These are phyloP conservation scores for Pisolithus microcarpus DNA, from an alignment of 768 basidiomycete species.

Conservation along the genomic window DNA sequence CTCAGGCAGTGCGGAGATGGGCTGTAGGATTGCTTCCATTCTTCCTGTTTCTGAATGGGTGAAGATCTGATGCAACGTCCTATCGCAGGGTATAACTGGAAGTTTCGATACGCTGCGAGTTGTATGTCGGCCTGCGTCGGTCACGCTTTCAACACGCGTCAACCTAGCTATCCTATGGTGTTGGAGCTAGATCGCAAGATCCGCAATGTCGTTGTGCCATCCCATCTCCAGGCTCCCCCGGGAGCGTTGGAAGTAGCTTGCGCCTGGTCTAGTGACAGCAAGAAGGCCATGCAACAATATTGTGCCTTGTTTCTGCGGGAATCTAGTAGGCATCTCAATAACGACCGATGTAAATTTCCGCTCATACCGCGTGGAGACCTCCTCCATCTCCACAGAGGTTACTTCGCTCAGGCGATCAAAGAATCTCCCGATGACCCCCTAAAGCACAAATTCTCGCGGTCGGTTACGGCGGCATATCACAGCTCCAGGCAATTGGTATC, in stretches of 20 bases:
- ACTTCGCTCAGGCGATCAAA: slow-evolving; percentile 60
- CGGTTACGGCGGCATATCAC: slow-evolving; percentile 65
- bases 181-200: slow-evolving; percentile 54
- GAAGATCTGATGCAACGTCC: slow-evolving; percentile 11
- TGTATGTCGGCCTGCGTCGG: slow-evolving; percentile 39
- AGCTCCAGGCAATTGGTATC: slow-evolving; percentile 60
- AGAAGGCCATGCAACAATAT: slow-evolving; percentile 32
- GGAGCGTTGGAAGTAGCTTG: slow-evolving; percentile 12
- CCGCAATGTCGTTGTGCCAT: slow-evolving; percentile 52
- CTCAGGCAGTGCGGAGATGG: slow-evolving; percentile 31
- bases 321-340: slow-evolving; percentile 30
- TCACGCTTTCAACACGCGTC: slow-evolving; percentile 36
- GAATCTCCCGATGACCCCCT: slow-evolving; percentile 52
- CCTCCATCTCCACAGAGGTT: slow-evolving; percentile 58
- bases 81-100: slow-evolving; percentile 37
- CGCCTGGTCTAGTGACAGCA: slow-evolving; percentile 14
- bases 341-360: neutral
- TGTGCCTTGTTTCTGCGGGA: slow-evolving; percentile 43
- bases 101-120: slow-evolving; percentile 37
- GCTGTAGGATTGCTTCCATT: slow-evolving; percentile 31
- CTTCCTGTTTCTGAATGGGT: neutral
- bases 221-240: slow-evolving; percentile 35
- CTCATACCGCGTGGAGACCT: slow-evolving; percentile 34
- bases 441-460: slow-evolving; percentile 57
- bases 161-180: slow-evolving; percentile 43